Evolutionary conservation across 2,329 filamentous ascomycete species (phyloP), one percentile per base, ranked within the genome.

Genomic region (Trichoderma koningii): DNA sequence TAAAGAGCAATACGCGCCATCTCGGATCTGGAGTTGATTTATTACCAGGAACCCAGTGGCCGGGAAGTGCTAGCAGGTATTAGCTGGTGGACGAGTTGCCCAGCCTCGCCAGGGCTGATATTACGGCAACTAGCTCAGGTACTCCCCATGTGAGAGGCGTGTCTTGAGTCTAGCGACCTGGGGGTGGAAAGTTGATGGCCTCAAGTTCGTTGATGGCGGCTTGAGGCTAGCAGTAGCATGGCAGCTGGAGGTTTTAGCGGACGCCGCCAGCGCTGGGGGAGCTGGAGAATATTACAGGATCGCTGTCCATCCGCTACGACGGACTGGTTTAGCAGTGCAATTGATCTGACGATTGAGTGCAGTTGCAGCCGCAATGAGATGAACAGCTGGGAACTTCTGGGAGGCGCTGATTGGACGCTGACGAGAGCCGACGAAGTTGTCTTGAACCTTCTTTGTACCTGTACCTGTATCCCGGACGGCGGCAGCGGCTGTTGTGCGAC

Each of bases 21-120:
- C 55, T 59, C 55, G 48, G 55, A 59, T 59, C 55, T 59, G 21
- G 2, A 23, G 21, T 19, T 19, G 48, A 5, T 50, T 26, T 26
- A 44, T 59, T 59, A 52, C 57, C 59, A 62, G 59, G 59, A 53
- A 62, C 59, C 59, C 47, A 62, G 47, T 62, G 59, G 59, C 34
- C 41, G 47, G 50, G 23, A 44, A 42, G 28, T 56, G 61, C 45
- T 55, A 48, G 41, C 7, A 28, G 5, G 5, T 28, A 7, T 7
- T 28, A 28, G 28, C 7, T 53, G 38, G 45, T n/a, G 44, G 30
- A 41, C 28, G 7, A 28, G 28, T 28, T 28, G 28, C 28, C 28
- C 28, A 28, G 41, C 42, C 34, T 41, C 60, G 38, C 55, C 26
- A 51, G 47, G 61, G 45, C 61, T 28, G 5, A 7, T 30, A 30